Evolutionary conservation across 1,284 basidiomycete genomes (phyloP).

Genomic region (Pterulicium gracile): DNA sequence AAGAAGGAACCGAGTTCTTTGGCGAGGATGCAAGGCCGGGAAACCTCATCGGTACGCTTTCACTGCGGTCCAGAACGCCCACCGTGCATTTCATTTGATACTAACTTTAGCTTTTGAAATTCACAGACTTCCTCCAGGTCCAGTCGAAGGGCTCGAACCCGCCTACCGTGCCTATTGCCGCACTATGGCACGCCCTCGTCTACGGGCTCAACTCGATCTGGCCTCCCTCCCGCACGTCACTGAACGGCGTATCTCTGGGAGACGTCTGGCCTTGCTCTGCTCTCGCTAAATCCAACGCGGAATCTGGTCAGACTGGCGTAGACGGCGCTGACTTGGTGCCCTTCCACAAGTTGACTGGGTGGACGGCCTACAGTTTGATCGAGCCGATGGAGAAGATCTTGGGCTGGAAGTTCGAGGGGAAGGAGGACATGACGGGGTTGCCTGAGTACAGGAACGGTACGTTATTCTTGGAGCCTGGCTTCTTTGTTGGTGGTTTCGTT

Average conservation of each 20-base stretch:
- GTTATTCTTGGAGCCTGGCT: constrained; percentile 8
- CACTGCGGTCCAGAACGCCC: no score
- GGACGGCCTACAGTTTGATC: constrained; percentile 83
- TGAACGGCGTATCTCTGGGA: constrained; percentile 64
- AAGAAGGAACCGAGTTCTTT: constrained; percentile 54
- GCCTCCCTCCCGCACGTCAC: constrained; percentile 67
- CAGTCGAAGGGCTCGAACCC: constrained; percentile 22
- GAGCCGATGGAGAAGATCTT: constrained; percentile 74
- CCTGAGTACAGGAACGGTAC: constrained; percentile 86
- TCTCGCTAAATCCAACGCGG: constrained; percentile 24
- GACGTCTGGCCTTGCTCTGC: constrained; percentile 84
- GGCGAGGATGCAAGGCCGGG: constrained; percentile 68
- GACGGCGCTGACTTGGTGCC: constrained; percentile 72
- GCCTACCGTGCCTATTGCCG: constrained; percentile 46
- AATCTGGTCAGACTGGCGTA: constrained; percentile 7
- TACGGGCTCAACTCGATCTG: constrained; percentile 82
- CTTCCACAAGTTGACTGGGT: constrained; percentile 93
- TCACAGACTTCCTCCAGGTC: constrained; percentile 66
- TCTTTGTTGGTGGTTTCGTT: constrained; percentile 1
- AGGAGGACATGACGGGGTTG: constrained; percentile 74
- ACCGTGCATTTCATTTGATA: not conserved
- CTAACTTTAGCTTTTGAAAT: constrained; percentile 3
- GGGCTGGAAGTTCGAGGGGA: constrained; percentile 67
- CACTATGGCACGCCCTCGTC: constrained; percentile 78
- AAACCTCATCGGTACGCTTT: constrained; percentile 67